Conservation (phyloP, 805 yeast genomes). For the Trichomonascus vanleenenianus region DNA sequence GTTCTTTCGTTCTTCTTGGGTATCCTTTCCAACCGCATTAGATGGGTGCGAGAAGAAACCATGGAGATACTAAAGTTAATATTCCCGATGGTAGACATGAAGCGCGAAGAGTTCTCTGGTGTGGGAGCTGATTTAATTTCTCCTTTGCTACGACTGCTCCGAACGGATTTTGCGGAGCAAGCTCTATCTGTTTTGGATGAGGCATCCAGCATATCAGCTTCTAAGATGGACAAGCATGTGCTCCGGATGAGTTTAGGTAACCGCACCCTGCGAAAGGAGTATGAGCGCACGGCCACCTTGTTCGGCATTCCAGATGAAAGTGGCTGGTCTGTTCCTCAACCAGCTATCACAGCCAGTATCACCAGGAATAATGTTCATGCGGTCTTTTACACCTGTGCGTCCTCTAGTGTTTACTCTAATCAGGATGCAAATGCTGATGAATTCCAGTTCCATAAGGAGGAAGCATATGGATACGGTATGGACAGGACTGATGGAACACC, state of each 20-base stretch:
- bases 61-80: constrained; percentile 66
- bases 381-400: constrained; percentile 78
- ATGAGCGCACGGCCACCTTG: constrained; percentile 77
- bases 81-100: constrained; percentile 70
- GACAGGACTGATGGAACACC: constrained; percentile 39
- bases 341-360: constrained; percentile 79
- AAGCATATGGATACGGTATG: constrained; percentile 37
- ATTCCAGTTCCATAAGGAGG: constrained; percentile 52
- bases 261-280: constrained; percentile 65
- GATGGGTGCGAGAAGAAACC: constrained; percentile 77
- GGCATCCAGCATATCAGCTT: constrained; percentile 77
- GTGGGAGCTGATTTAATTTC: constrained; percentile 93
- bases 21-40: constrained; percentile 61
- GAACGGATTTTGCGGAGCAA: constrained; percentile 81
- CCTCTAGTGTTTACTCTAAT: constrained; percentile 5
- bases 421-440: constrained; percentile 15
- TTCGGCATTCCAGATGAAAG: constrained; percentile 92
- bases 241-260: constrained; percentile 88
- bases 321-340: constrained; percentile 98
- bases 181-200: constrained; percentile 89
- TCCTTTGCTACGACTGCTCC: constrained; percentile 69
- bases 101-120: constrained; percentile 70
- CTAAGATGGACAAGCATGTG: constrained; percentile 84
- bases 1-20: constrained; percentile 72
- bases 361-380: constrained; percentile 93